Evolutionary conservation across 192 early-diverging fungal genomes (phyloP), one percentile per base, ranked within the genome.

Genomic region (Mortierella alpina): DNA sequence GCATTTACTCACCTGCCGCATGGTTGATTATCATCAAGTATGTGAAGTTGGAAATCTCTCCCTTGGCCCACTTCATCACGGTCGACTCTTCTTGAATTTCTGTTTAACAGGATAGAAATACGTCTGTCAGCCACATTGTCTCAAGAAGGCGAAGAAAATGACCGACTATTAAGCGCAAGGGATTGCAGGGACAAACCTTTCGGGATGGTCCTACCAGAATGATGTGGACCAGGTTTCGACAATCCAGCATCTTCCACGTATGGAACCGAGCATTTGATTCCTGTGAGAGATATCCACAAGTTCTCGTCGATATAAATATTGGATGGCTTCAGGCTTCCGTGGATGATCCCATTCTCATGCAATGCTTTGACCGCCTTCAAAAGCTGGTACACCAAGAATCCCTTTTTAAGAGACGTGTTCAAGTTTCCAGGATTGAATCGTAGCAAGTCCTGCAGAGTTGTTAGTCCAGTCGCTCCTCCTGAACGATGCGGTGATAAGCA

Each of bases 11-110:
- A 86, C 95, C 97, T 47, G 95, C 94, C 2, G 96, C 72, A 14
- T 93, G 90, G 70, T 99, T 99, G 8, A 99, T 84, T 3, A 87
- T 87, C 94, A 98, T 96, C 59, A 99, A 66, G 75, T 99, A 99
- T 60, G 96, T 93, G 77, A 93, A 99, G 73, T 99, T 99, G 52
- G 93, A 94, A 46, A 98, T 91, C 64, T 96, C 91, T 18, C 94
- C 89, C 17, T 84, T 86, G 45, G 91, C 88, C 97, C 97, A 98
- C 42, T 86, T 83, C 62, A 86, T 83, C 5, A 87, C 88, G 0
- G 87, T 59, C 4, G 83, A 70, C 44, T 87, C 84, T 46, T 86
- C 73, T 58, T 72, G 72, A 40, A 89, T 83, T 41, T 66, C 86
- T 90, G 72, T 41, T 4, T 57, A 51, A 13, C 0, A 9, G 5